Evolutionary conservation across 768 basidiomycete species (phyloP), one percentile per base, ranked within the genome.

Genomic region (Podaxis sp.): DNA sequence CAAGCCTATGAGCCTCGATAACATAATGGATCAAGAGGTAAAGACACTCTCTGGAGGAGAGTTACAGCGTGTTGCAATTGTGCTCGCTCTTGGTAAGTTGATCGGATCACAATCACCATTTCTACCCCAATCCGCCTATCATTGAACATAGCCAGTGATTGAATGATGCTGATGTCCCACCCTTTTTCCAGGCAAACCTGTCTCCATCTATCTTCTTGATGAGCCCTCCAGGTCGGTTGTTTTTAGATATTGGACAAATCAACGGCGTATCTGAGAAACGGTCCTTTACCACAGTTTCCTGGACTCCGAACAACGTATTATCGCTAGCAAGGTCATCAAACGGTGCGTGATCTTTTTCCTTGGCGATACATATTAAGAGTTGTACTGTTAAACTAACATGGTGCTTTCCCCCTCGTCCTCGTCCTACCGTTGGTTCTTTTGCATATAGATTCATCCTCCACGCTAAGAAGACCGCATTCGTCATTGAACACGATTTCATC

Each of bases 401-500:
- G 38, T 59, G 28, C 22, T 19, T 42, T 48, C 17, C 39, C 11
- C 9, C 28, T 13, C 57, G 15, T 22, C 30, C 4, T 33, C 22
- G 49, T 52, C 36, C 9, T 42, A 24, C 46, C 7, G 61, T 51
- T 44, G 15, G 52, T 13, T 15, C 6, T 12, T 17, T 56, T 39
- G n/a, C 33, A 52, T 49, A 49, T 53, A 91, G 90, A 53, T 98
- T 96, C 77, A 93, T 99, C 71, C 87, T 99, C 33, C 92, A 97
- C 71, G 86, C 95, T 13, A 97, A 97, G 82, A 95, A 96, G 79
- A 99, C 96, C 1, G 97, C 97, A 0, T 98, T 99, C 74, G 85
- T 99, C 69, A 98, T 99, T 71, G 97, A 99, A 84, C 97, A 99
- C 87, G 96, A 99, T 81, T 98, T 99, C 76, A 97, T 99, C 80